phyloP scores from a whole-genome alignment of 192 early-diverging fungal genomes.

The Lobosporangium transversale region DNA sequence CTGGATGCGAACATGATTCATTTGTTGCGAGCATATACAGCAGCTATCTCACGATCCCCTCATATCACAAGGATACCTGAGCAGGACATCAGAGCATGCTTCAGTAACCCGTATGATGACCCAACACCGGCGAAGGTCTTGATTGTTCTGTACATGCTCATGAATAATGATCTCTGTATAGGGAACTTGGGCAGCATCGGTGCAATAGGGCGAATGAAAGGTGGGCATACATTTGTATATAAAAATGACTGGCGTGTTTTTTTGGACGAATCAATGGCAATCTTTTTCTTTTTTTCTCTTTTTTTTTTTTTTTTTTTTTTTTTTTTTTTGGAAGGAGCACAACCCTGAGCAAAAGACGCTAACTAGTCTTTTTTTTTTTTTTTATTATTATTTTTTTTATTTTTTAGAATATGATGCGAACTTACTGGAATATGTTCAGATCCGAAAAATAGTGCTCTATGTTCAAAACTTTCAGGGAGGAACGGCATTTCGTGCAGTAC shows the following conservation, averaged over 20 bases:
- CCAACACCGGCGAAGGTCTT: slow-evolving; percentile 40
- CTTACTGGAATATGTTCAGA: slow-evolving; percentile 33
- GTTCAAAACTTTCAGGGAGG: slow-evolving; percentile 42
- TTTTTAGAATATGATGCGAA: slow-evolving; percentile 31
- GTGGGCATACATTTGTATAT: background rate
- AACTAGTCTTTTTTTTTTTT: no score
- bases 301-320: no score
- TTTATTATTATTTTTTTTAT: background rate
- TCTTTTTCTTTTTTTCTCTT: no score
- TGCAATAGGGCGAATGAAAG: slow-evolving; percentile 9
- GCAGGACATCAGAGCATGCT: slow-evolving; percentile 20
- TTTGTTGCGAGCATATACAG: slow-evolving; percentile 33
- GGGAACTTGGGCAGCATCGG: slow-evolving; percentile 17
- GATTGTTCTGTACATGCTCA: slow-evolving; percentile 40
- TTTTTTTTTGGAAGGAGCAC: no score
- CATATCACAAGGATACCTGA: slow-evolving; percentile 42
- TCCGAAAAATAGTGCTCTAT: slow-evolving; percentile 39
- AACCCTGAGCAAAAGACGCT: no score
- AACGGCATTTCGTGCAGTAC: slow-evolving; percentile 32
- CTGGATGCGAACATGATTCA: slow-evolving; percentile 48
- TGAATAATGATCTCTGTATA: slow-evolving; percentile 39
- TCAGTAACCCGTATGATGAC: slow-evolving; percentile 27
- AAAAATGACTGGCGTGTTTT: no score
- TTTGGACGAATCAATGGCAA: no score
- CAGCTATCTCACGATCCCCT: slow-evolving; percentile 24